Conservation (phyloP, 1,284 basidiomycete genomes). For the Ceratobasidium sp. region DNA sequence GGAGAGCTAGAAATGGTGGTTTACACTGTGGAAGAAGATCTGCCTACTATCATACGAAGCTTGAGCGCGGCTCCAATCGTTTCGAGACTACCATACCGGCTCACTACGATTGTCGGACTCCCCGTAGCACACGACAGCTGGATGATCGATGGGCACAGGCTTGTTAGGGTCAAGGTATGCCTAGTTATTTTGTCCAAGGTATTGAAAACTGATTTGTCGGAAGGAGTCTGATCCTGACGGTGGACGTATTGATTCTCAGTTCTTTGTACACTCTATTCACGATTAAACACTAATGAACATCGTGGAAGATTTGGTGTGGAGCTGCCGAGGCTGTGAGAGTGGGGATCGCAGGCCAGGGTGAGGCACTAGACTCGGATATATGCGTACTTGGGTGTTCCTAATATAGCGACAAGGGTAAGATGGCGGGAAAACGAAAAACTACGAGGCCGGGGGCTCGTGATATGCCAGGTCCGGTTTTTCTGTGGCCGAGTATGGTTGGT, state of each 20-base stretch:
- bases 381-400: no score
- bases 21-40: neutral
- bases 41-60: slow-evolving; percentile 2
- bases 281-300: no score
- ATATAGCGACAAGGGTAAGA: no score
- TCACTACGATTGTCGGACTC: neutral
- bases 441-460: no score
- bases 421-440: no score
- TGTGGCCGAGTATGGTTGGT: no score
- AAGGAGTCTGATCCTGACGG: neutral
- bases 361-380: no score
- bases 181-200: neutral
- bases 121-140: neutral
- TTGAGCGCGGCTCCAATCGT: slow-evolving; percentile 2
- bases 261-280: neutral
- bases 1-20: neutral
- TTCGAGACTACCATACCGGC: slow-evolving; percentile 28
- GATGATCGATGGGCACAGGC: neutral
- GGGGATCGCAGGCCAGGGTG: no score
- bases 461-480: no score
- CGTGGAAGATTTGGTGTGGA: no score
- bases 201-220: neutral
- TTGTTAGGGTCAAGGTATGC: neutral
- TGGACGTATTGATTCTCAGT: neutral
- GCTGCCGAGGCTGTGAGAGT: no score